Base-by-base conservation (phyloP, 495 filamentous ascomycete genomes). In the Tuber microsphaerosporum region DNA sequence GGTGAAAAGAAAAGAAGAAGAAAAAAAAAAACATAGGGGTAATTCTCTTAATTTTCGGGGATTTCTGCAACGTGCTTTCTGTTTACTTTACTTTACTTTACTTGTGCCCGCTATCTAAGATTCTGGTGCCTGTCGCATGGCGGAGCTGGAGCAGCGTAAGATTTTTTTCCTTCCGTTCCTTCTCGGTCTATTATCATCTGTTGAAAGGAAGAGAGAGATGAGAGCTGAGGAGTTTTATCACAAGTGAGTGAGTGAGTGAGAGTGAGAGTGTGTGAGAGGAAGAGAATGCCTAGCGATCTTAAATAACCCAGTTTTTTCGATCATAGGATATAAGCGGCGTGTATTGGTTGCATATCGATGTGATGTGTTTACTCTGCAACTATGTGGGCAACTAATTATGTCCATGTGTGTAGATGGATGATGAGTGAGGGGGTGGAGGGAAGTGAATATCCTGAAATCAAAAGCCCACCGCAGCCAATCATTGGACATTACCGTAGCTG, bases 341-440 rank as follows among this genome's bases (percentile, higher is more conserved):
- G 56, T 26, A 26, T 43, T 43, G 42, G 42, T 43, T 43, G 42
- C 42, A 43, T 43, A 43, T 43, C 42, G 42, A 46, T 19, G 45
- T 46, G 45, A 46, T 46, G 45, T 46, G 45, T 46, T 16, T 46
- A 12, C 9, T 43, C 42, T 43, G 3, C 56, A 31, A 31, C 10
- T 61, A 34, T 65, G 56, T 65, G 26, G 56, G 56, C 26, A 65
- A 65, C 56, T 34, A 65, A 65, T 34, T 65, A 65, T 65, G 56
- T 65, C 56, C 31, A 34, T 65, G 56, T 65, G 56, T 65, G 56
- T 65, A 34, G 56, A 65, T 65, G 56, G 26, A 34, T 65, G 14
- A 65, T 34, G 26, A 31, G 56, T 22, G n/a, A 61, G 51, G 51
- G 56, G 56, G 56, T 65, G 51, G 51, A 26, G n/a, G 51, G n/a